Conservation (phyloP, 768 basidiomycete species). For the Tricholoma terreum region DNA sequence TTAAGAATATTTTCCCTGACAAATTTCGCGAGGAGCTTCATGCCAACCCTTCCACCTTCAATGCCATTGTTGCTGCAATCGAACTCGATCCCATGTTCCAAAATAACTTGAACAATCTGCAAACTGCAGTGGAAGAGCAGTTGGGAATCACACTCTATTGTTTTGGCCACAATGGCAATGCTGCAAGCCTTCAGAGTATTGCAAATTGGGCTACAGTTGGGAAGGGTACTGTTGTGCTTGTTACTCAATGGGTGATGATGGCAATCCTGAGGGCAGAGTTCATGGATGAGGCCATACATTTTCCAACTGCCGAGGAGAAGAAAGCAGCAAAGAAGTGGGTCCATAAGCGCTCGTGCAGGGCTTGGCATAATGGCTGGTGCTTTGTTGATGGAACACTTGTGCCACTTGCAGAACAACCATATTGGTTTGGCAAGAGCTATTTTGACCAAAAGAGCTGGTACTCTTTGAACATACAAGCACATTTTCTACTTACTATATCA, state of each 20-base stretch:
- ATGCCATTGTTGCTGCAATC: background rate
- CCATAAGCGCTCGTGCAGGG: too few relatives aligned
- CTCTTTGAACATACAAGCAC: background rate
- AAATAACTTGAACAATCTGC: background rate
- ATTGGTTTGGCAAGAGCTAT: too few relatives aligned
- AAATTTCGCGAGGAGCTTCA: background rate
- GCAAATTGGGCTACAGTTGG: too few relatives aligned
- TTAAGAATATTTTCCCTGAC: background rate
- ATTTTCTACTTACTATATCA: too few relatives aligned
- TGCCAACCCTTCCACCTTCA: background rate
- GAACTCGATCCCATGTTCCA: background rate
- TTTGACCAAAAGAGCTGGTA: background rate
- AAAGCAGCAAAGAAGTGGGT: background rate
- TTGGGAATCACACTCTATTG: background rate
- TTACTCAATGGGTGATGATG: background rate
- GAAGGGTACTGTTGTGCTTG: background rate
- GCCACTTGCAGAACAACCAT: too few relatives aligned
- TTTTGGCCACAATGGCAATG: background rate
- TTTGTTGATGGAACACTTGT: too few relatives aligned
- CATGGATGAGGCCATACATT: background rate
- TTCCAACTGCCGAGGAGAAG: background rate
- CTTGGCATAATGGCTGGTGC: too few relatives aligned
- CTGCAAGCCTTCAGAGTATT: too few relatives aligned
- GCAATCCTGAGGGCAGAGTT: background rate
- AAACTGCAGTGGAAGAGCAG: background rate